Evolutionary conservation across 495 filamentous ascomycete species (phyloP).

Genomic region (Chlorociboria aeruginascens): DNA sequence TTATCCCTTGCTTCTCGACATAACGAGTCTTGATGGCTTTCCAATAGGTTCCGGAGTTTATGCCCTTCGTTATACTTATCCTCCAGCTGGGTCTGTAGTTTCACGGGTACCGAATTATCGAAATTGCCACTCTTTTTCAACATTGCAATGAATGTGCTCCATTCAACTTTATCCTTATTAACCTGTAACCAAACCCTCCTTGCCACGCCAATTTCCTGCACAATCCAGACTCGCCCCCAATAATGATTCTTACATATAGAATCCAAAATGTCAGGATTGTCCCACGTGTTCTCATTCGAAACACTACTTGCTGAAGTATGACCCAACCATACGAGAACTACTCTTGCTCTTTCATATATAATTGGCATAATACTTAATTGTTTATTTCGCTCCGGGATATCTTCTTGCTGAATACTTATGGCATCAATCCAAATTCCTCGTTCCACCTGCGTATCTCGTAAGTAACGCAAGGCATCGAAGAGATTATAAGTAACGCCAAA

Average conservation of each 20-base stretch:
- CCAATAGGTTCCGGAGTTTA: background rate
- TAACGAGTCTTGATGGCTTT: background rate
- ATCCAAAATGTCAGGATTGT: background rate
- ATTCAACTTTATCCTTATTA: background rate
- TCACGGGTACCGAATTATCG: background rate
- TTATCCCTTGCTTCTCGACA: slow-evolving; percentile 5
- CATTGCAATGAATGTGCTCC: background rate
- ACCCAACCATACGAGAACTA: slow-evolving; percentile 1
- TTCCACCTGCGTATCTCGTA: background rate
- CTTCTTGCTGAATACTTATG: slow-evolving; percentile 6
- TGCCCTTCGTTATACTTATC: background rate
- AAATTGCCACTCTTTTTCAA: background rate
- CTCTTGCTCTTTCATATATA: background rate
- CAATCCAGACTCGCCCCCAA: slow-evolving; percentile 6
- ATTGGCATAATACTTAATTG: slow-evolving; percentile 3
- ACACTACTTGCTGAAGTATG: background rate
- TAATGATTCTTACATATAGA: background rate
- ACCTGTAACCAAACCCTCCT: background rate
- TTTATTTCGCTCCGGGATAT: background rate
- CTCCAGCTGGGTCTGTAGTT: background rate
- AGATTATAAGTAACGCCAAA: background rate
- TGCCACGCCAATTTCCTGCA: slow-evolving; percentile 1
- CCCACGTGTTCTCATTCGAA: too few relatives aligned
- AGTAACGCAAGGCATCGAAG: background rate
- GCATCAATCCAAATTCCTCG: slow-evolving; percentile 1